Evolutionary conservation across 257 asterid species (phyloP).

Genomic region (Cynanchum wilfordii): DNA sequence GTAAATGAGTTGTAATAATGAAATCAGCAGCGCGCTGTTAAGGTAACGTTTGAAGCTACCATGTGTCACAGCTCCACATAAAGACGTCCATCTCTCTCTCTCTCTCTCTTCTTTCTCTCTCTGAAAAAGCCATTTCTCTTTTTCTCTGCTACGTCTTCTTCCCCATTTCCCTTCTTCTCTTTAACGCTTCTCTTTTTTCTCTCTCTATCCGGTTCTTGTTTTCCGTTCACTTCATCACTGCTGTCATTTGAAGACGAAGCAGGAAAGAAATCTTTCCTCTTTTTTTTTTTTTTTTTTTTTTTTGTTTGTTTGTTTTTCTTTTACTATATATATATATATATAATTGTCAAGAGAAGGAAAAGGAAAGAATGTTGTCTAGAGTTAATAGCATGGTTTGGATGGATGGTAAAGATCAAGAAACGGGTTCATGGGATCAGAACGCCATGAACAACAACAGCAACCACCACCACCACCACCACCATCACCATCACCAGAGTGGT

Average conservation of each 20-base stretch:
- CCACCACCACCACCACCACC: no score
- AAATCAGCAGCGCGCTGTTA: background rate
- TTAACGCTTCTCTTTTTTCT: constrained; percentile 7
- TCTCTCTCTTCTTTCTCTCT: background rate
- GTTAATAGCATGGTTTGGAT: constrained; percentile 69
- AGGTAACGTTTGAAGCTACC: constrained; percentile 25
- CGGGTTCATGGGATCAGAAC: constrained; percentile 48
- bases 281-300: no score
- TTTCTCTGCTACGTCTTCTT: constrained; percentile 23
- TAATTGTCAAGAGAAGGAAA: background rate
- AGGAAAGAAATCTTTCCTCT: no score
- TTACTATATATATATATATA: no score
- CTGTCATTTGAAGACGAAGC: no score
- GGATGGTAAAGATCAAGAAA: constrained; percentile 51
- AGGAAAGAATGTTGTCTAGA: constrained; percentile 45
- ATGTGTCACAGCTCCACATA: constrained; percentile 26
- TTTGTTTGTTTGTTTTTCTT: no score
- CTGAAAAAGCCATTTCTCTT: constrained; percentile 24
- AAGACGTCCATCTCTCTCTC: constrained; percentile 14
- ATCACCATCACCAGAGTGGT: no score
- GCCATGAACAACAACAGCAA: constrained; percentile 15
- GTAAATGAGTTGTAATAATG: background rate
- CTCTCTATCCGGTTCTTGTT: no score
- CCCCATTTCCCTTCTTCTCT: constrained; percentile 19
- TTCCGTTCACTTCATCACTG: background rate